Evolutionary conservation across 1,139 yeast species (phyloP), one percentile per base, ranked within the genome.

Genomic region (Hansenula anomala): DNA sequence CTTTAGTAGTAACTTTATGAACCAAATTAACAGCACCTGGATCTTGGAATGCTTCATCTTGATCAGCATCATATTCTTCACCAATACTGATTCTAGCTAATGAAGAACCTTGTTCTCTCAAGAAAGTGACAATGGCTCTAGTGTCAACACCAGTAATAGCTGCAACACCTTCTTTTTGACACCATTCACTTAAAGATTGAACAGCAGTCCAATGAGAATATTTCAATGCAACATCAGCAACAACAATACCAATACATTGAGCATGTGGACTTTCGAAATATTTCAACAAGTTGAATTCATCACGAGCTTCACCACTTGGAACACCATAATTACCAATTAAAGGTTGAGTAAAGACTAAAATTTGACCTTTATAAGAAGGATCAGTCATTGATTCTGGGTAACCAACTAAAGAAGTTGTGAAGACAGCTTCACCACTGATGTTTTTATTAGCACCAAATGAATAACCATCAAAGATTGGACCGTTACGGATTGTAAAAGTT

Each of bases 141-240:
- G 98, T 92, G 64, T 92, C 98, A 39, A 92, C 96, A 43, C 97
- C 98, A 30, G 96, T 80, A 53, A 92, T 85, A 39, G 97, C 98
- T 42, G 97, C 95, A 40, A 92, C 94, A 29, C 96, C 96, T 52
- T 89, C 94, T 60, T 96, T 80, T 64, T 86, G 78, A 69, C 98
- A 92, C 97, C 97, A 92, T 54, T 85, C 87, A 48, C 87, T 87
- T 43, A 92, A 74, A 19, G 95, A 84, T 68, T 92, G 97, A 31
- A 92, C 96, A 5, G 98, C 98, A 31, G 97, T 90, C 98, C 98
- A 92, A 64, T 92, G 98, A 18, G 96, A 87, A 66, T 92, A 88
- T 61, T 88, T 78, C 71, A 90, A 76, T 23, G 98, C 97, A 43
- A 80, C 96, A 58, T 92, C 97, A 30, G 96, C 88, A 34, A 92